Percentiles rank a stretch among this genome's conserved stretches.
These are phyloP conservation scores for Polyporus arcularius DNA, from an alignment of 768 basidiomycete genomes.

Conservation along the genomic window DNA sequence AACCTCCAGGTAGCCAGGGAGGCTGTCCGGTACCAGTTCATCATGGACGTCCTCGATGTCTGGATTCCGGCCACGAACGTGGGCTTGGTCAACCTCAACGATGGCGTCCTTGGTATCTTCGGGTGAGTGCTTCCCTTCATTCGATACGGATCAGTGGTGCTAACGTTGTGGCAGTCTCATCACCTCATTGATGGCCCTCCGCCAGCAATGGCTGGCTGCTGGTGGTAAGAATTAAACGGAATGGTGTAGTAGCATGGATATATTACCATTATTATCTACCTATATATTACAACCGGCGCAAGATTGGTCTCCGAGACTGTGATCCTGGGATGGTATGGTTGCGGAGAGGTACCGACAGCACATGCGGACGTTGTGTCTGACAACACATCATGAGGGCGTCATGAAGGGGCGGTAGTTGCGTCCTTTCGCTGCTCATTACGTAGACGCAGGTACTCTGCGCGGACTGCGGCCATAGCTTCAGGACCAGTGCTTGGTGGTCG, in stretches of 20 bases:
- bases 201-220: constrained; percentile 64
- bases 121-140: constrained; percentile 56
- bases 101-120: constrained; percentile 81
- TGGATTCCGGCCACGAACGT: constrained; percentile 88
- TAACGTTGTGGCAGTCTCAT: constrained; percentile 49
- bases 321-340: too few relatives aligned
- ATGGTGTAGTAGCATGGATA: neutral
- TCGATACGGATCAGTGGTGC: neutral
- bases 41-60: constrained; percentile 82
- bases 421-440: constrained; percentile 42
- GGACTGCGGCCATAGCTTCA: constrained; percentile 71
- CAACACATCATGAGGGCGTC: neutral
- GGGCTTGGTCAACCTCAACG: constrained; percentile 74
- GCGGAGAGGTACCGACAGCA: too few relatives aligned
- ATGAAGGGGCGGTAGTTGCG: constrained; percentile 7
- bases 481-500: constrained; percentile 57
- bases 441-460: constrained; percentile 71
- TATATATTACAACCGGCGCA: neutral
- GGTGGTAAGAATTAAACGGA: constrained; percentile 29
- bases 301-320: too few relatives aligned
- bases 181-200: constrained; percentile 70
- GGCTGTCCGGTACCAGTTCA: constrained; percentile 74
- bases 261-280: constrained; percentile 1
- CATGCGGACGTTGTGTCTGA: too few relatives aligned
- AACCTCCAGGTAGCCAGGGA: constrained; percentile 61